Conservation (phyloP, 2,329 filamentous ascomycete genomes). For the Cladorrhinum sp. region DNA sequence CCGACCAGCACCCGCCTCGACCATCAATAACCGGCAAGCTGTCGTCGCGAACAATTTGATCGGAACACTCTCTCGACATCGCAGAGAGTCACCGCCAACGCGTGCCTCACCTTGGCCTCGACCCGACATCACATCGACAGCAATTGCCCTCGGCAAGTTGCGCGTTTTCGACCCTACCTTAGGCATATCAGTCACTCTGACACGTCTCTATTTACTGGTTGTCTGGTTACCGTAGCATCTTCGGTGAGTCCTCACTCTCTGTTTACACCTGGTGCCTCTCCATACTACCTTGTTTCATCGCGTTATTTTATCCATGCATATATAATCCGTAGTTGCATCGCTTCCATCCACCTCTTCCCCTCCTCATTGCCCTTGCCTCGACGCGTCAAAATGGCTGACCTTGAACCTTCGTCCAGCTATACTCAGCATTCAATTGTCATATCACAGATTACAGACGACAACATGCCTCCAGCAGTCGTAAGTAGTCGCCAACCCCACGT, state of each 20-base stretch:
- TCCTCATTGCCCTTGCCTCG: not conserved
- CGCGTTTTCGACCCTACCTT: slow-evolving; percentile 12
- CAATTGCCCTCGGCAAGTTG: slow-evolving; percentile 4
- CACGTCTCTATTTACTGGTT: slow-evolving; percentile 13
- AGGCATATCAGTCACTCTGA: slow-evolving; percentile 14
- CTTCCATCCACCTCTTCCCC: not conserved
- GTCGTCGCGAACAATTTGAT: slow-evolving; percentile 16
- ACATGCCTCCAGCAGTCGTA: slow-evolving; percentile 22
- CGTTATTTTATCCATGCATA: slow-evolving; percentile 2
- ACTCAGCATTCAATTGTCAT: slow-evolving; percentile 22
- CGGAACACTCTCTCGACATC: slow-evolving; percentile 1
- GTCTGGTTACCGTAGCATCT: slow-evolving; percentile 18
- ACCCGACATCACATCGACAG: slow-evolving; percentile 5
- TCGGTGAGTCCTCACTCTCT: slow-evolving; percentile 18
- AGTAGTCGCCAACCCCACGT: slow-evolving; percentile 5
- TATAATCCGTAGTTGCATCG: not conserved
- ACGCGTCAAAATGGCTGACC: slow-evolving; percentile 19
- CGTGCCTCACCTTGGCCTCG: not conserved
- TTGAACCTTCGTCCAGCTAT: slow-evolving; percentile 8
- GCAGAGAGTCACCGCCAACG: slow-evolving; percentile 13
- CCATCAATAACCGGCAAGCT: slow-evolving; percentile 15
- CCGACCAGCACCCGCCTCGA: slow-evolving; percentile 12
- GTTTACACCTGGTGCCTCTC: not conserved
- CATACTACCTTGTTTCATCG: slow-evolving; percentile 4
- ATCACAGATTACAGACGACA: slow-evolving; percentile 13